Conservation (phyloP, 1,284 basidiomycete species). For the Rhodotorula sp. region DNA sequence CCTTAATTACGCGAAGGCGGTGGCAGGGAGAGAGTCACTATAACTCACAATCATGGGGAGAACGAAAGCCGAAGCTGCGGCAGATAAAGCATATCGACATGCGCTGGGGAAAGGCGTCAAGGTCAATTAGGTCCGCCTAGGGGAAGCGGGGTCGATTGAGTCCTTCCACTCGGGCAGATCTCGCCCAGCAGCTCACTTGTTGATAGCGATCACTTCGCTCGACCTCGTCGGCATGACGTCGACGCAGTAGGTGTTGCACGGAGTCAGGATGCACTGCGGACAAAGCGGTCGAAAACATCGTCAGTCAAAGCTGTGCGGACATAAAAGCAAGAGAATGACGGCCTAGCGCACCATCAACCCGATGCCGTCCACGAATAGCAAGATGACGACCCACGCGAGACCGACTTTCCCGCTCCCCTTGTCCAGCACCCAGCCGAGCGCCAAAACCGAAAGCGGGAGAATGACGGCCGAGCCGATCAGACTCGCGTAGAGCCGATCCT, state of each 20-base stretch:
- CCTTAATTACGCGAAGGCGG: not conserved
- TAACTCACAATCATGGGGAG: slow-evolving; percentile 54
- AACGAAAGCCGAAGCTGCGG: slow-evolving; percentile 52
- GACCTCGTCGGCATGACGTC: slow-evolving; percentile 58
- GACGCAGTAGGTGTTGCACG: slow-evolving; percentile 59
- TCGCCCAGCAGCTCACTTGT: slow-evolving; percentile 6
- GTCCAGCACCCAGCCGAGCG: slow-evolving; percentile 38
- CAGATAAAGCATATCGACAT: slow-evolving; percentile 50
- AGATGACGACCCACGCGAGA: slow-evolving; percentile 44
- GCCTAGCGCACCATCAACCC: slow-evolving; percentile 52
- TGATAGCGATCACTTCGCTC: slow-evolving; percentile 55
- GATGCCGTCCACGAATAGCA: slow-evolving; percentile 47
- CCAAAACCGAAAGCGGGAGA: slow-evolving; percentile 53
- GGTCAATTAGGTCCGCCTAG: not conserved
- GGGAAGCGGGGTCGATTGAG: too few relatives aligned
- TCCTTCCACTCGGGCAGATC: not conserved
- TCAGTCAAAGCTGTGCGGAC: not conserved
- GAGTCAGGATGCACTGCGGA: slow-evolving; percentile 53
- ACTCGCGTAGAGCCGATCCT: slow-evolving; percentile 60
- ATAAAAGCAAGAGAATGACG: not conserved
- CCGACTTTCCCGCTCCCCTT: slow-evolving; percentile 46
- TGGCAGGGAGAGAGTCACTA: not conserved
- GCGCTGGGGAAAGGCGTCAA: not conserved
- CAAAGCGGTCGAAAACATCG: too few relatives aligned
- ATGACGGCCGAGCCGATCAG: slow-evolving; percentile 55